Conservation (phyloP, 768 basidiomycete species). For the Suillus americanus region DNA sequence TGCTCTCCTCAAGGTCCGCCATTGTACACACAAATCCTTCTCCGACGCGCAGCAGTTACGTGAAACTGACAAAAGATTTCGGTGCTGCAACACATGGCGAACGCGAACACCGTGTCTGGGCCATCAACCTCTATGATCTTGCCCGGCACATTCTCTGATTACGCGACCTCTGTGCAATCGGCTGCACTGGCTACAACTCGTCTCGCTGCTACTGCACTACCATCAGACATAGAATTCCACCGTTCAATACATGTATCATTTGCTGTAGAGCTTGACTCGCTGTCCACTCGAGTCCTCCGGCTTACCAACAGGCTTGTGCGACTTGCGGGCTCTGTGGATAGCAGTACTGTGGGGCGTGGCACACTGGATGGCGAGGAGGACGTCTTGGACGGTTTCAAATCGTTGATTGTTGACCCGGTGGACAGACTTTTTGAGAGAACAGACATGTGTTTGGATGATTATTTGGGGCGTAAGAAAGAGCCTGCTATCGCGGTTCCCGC, state of each 20-base stretch:
- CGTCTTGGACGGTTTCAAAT: slow-evolving; percentile 79
- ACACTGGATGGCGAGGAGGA: slow-evolving; percentile 71
- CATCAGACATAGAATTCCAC: slow-evolving; percentile 84
- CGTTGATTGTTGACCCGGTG: slow-evolving; percentile 76
- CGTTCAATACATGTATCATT: slow-evolving; percentile 78
- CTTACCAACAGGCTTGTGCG: slow-evolving; percentile 65
- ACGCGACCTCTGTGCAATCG: slow-evolving; percentile 57
- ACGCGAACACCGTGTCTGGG: not conserved
- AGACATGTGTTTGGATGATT: slow-evolving; percentile 81
- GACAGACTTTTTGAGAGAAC: slow-evolving; percentile 85
- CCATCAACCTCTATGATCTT: slow-evolving; percentile 14
- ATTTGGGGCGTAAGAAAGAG: slow-evolving; percentile 66
- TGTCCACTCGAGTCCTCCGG: slow-evolving; percentile 64
- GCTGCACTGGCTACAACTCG: slow-evolving; percentile 64
- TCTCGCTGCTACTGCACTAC: slow-evolving; percentile 54
- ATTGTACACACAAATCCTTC: not conserved
- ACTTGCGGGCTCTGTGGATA: slow-evolving; percentile 46
- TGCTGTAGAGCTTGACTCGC: slow-evolving; percentile 66
- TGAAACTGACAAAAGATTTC: not conserved
- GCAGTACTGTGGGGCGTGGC: slow-evolving; percentile 30
- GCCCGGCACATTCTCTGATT: slow-evolving; percentile 44
- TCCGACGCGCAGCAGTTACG: not conserved
- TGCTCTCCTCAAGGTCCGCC: not conserved
- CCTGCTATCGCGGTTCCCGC: slow-evolving; percentile 62
- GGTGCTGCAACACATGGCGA: not conserved